Evolutionary conservation across 2,329 filamentous ascomycete genomes (phyloP).

Genomic region (Phyllosticta ampelicida): DNA sequence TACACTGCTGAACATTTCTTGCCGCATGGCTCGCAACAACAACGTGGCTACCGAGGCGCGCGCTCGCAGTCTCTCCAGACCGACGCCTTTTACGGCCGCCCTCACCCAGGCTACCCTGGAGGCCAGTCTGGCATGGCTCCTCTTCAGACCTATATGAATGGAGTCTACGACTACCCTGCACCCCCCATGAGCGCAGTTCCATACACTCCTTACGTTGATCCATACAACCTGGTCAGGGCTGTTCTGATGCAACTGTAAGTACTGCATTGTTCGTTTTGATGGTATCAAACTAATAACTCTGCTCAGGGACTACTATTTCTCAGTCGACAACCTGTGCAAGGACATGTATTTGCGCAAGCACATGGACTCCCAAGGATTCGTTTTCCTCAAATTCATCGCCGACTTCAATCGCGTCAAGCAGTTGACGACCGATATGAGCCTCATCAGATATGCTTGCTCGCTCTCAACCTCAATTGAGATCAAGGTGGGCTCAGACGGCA

Average conservation of each 20-base stretch:
- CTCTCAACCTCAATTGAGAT: slow-evolving; percentile 65
- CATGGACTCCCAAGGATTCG: slow-evolving; percentile 94
- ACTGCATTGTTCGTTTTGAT: neutral
- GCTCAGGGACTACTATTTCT: slow-evolving; percentile 88
- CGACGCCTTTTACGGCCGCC: slow-evolving; percentile 39
- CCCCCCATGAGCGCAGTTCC: slow-evolving; percentile 48
- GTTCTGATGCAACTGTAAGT: slow-evolving; percentile 50
- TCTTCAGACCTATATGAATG: slow-evolving; percentile 40
- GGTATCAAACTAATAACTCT: slow-evolving; percentile 16
- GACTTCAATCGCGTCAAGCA: slow-evolving; percentile 77
- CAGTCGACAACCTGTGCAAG: slow-evolving; percentile 87
- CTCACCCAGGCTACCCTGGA: slow-evolving; percentile 21
- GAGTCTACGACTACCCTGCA: slow-evolving; percentile 47
- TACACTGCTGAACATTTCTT: slow-evolving; percentile 20
- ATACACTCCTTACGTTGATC: slow-evolving; percentile 48
- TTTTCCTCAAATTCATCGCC: slow-evolving; percentile 66
- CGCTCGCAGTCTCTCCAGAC: slow-evolving; percentile 54
- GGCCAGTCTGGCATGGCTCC: slow-evolving; percentile 30
- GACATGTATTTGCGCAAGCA: slow-evolving; percentile 78
- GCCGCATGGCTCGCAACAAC: slow-evolving; percentile 21
- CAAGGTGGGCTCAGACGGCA: slow-evolving; percentile 60
- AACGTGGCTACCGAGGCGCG: slow-evolving; percentile 40
- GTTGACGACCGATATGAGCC: slow-evolving; percentile 59
- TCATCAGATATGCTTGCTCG: slow-evolving; percentile 65
- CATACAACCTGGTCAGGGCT: slow-evolving; percentile 46